Base-by-base conservation (phyloP, 192 early-diverging fungal species). In the Rhizophlyctis rosea region DNA sequence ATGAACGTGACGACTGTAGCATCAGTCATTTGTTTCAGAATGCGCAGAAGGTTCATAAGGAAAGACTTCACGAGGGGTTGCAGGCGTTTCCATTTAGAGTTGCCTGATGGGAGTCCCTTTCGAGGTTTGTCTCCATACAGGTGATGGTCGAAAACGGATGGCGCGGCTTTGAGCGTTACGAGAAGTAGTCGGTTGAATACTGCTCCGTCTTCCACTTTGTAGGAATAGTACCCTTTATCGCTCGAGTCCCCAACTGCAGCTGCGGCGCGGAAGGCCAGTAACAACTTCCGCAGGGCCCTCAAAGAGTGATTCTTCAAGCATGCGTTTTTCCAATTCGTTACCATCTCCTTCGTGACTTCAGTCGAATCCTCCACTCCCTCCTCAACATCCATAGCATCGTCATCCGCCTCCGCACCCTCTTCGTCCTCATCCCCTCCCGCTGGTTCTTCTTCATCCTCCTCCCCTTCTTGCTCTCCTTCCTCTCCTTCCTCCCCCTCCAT, bases 181-280 rank as follows among this genome's bases (percentile, higher is more conserved):
- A 90, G 82, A 30, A 96, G 69, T 3, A 94, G 77, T 72, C 85
- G 86, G 75, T 93, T 93, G 80, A 92, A 93, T 16, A 92, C 66
- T 13, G 71, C 52, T 3, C 57, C 71, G 34, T 72, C 81, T 62
- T 84, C 85, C 62, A 96, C 86, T 67, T 84, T 90, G 77, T 88
- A 92, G 2, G 80, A 62, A 58, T 76, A 80, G 5, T 44, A 65
- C 0, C 69, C 71, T 49, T 78, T 76, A 27, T 75, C 76, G 50
- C 86, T 84, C 52, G 82, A 76, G 59, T 90, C 86, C 35, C 89
- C 84, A 76, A 91, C 79, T 39, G 86, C 85, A 50, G 88, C 81
- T 2, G 88, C 90, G 3, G 89, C 81, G n/a, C 88, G 87, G 73
- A 96, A 91, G 5, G 93, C 96, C 25, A 91, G 71, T 24, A 98